Evolutionary conservation across 768 basidiomycete genomes (phyloP).

Genomic region (Amanita brunnescens): DNA sequence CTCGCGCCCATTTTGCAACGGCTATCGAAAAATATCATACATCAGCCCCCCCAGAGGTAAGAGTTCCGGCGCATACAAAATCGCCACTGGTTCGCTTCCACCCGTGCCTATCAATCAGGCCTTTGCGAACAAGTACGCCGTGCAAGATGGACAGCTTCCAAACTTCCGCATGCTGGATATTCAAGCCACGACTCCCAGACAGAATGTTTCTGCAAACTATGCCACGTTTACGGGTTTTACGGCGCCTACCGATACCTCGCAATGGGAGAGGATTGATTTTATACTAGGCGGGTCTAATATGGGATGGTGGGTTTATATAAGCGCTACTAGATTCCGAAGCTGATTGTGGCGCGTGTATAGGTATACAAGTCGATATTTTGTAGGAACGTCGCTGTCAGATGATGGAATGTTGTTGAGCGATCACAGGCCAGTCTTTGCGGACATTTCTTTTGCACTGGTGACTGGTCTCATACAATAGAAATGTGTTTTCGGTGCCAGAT

Average conservation of each 20-base stretch:
- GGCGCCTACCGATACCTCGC: constrained; percentile 25
- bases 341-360: constrained; percentile 14
- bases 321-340: neutral
- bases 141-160: constrained; percentile 20
- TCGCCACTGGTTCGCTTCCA: constrained; percentile 32
- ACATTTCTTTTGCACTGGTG: constrained; percentile 17
- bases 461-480: too few relatives aligned
- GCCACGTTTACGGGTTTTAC: constrained; percentile 46
- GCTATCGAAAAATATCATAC: too few relatives aligned
- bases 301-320: constrained; percentile 28
- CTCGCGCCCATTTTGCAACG: too few relatives aligned
- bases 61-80: constrained; percentile 41
- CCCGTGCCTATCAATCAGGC: constrained; percentile 32
- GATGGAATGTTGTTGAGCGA: constrained; percentile 48
- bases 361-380: constrained; percentile 28
- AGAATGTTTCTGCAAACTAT: constrained; percentile 34
- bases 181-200: constrained; percentile 30
- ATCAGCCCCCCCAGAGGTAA: constrained; percentile 31
- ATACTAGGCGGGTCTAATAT: constrained; percentile 40
- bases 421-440: constrained; percentile 45
- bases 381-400: constrained; percentile 33
- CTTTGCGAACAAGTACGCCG: constrained; percentile 33
- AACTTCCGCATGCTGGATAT: constrained; percentile 38
- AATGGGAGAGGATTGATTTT: constrained; percentile 40
- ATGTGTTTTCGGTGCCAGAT: too few relatives aligned